Conservation (phyloP, 2,329 filamentous ascomycete genomes). For the Penicillium frequentans region DNA sequence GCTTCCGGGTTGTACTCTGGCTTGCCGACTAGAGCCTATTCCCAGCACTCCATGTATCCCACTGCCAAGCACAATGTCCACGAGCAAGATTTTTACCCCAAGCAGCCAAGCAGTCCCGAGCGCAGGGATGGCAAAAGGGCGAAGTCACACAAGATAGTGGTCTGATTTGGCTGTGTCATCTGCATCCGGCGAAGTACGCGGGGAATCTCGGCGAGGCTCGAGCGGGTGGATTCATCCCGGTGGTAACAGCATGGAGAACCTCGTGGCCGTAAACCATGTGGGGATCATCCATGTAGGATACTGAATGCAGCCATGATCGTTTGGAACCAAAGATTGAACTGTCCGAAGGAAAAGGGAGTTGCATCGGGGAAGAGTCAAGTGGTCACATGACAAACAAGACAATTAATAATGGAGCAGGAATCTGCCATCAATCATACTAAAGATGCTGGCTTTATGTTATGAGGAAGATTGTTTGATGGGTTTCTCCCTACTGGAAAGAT, state of each 20-base stretch:
- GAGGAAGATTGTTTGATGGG: no score
- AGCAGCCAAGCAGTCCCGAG: not conserved
- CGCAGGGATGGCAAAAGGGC: not conserved
- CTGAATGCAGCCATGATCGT: not conserved
- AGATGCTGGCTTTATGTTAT: no score
- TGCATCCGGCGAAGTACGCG: not conserved
- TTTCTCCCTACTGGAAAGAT: no score
- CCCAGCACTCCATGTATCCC: not conserved
- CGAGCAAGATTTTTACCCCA: not conserved
- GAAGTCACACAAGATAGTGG: not conserved
- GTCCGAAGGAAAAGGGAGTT: not conserved
- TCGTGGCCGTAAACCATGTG: conserved; percentile 14
- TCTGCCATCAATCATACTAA: not conserved
- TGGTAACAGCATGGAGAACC: conserved; percentile 1
- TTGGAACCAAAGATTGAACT: not conserved
- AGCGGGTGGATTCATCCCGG: not conserved
- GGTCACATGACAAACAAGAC: not conserved
- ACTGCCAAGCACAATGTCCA: not conserved
- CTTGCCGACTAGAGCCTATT: not conserved
- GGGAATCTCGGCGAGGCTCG: not conserved
- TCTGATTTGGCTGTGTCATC: not conserved
- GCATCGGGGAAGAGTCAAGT: not conserved
- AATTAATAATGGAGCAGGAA: not conserved
- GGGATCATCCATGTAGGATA: conserved; percentile 7
- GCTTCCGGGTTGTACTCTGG: not conserved